Conservation (phyloP, 1,139 yeast species). For the Torulaspora pretoriensis region DNA sequence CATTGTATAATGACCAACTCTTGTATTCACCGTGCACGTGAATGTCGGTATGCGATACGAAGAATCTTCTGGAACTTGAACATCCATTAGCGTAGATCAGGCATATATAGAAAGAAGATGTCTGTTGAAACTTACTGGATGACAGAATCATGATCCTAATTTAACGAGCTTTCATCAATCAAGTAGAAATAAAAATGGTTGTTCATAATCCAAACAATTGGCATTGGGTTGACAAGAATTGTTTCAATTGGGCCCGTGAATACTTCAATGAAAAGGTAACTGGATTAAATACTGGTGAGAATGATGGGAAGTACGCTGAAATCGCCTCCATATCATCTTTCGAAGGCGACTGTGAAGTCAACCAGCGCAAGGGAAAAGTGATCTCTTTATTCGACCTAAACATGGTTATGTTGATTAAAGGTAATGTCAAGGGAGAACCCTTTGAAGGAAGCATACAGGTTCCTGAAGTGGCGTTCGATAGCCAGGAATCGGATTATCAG, state of each 20-base stretch:
- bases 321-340: constrained; percentile 60
- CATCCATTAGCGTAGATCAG: background rate
- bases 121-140: no score
- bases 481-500: constrained; percentile 78
- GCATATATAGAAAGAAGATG: background rate
- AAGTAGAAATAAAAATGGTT: no score
- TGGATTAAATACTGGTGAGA: constrained; percentile 44
- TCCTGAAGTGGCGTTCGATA: constrained; percentile 95
- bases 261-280: constrained; percentile 63
- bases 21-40: constrained; percentile 8
- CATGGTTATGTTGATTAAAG: constrained; percentile 57
- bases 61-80: constrained; percentile 12
- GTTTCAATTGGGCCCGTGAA: constrained; percentile 81
- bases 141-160: no score
- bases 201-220: constrained; percentile 74
- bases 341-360: constrained; percentile 95
- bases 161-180: no score
- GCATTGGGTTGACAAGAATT: constrained; percentile 99
- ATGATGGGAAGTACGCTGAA: constrained; percentile 38
- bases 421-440: constrained; percentile 40
- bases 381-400: constrained; percentile 84
- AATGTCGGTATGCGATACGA: constrained; percentile 1
- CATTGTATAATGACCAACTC: background rate
- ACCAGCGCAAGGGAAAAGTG: constrained; percentile 94
- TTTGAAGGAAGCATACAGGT: constrained; percentile 68